These are phyloP conservation scores for Diplodia intermedia DNA, from an alignment of 2,329 filamentous ascomycete species.

Conservation along the genomic window DNA sequence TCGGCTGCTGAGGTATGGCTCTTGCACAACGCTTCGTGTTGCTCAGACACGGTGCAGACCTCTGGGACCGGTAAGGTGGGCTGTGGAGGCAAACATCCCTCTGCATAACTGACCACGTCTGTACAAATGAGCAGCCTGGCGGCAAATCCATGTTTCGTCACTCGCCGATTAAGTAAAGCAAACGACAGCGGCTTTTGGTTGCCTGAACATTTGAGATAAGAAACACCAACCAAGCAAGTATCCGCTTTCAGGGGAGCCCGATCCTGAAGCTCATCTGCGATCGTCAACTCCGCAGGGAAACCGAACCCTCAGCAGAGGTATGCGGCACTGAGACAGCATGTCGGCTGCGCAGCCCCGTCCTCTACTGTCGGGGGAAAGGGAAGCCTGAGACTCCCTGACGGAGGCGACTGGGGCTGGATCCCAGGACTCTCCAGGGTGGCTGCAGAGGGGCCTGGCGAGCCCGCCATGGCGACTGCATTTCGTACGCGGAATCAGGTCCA, in stretches of 20 bases:
- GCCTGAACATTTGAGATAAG: slow-evolving; percentile 28
- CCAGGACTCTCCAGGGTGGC: slow-evolving; percentile 17
- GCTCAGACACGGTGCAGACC: slow-evolving; percentile 8
- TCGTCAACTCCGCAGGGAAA: not conserved
- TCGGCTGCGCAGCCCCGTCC: not conserved
- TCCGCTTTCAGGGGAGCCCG: not conserved
- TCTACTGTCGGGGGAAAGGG: not conserved
- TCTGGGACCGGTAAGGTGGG: slow-evolving; percentile 11
- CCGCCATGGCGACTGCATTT: slow-evolving; percentile 7
- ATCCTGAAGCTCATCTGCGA: slow-evolving; percentile 12
- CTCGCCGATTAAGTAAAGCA: slow-evolving; percentile 24
- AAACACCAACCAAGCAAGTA: slow-evolving; percentile 13
- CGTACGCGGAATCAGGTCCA: slow-evolving; percentile 10
- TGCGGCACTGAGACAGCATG: slow-evolving; percentile 23
- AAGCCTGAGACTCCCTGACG: slow-evolving; percentile 10
- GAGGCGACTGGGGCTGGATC: slow-evolving; percentile 3
- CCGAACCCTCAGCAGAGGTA: not conserved
- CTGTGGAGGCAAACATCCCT: slow-evolving; percentile 19
- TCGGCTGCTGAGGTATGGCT: not conserved
- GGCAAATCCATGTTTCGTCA: slow-evolving; percentile 24
- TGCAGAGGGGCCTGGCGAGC: slow-evolving; percentile 26
- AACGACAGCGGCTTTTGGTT: slow-evolving; percentile 19
- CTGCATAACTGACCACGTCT: slow-evolving; percentile 18
- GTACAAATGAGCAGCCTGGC: slow-evolving; percentile 17
- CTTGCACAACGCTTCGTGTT: slow-evolving; percentile 11